Conservation (phyloP, 1,284 basidiomycete species). For the Stereum hirsutum region DNA sequence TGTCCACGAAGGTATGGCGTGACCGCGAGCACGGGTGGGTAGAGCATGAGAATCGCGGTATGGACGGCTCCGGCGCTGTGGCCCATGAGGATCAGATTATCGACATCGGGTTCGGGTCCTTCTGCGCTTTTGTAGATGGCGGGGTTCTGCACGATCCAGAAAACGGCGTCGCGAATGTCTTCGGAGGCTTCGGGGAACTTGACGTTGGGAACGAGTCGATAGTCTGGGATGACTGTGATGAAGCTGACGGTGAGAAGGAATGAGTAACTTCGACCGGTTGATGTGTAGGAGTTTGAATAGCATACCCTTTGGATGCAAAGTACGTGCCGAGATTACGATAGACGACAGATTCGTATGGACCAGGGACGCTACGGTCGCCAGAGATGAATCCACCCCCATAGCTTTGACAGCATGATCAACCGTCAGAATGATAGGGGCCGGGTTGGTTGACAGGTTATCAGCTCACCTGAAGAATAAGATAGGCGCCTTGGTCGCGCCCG, state of each 20-base stretch:
- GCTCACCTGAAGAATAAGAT: slow-evolving; percentile 33
- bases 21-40: slow-evolving; percentile 18
- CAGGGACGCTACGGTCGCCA: slow-evolving; percentile 15
- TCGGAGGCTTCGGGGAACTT: neutral
- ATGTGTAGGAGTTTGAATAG: too few species aligned
- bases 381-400: neutral
- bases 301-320: neutral
- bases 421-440: too few species aligned
- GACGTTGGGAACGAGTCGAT: neutral
- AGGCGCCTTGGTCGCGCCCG: slow-evolving; percentile 24
- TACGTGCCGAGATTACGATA: neutral
- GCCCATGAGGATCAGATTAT: neutral
- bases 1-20: neutral
- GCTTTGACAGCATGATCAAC: too few species aligned
- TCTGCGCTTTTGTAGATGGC: neutral
- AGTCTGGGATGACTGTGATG: slow-evolving; percentile 1
- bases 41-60: neutral
- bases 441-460: too few species aligned
- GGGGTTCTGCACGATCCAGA: slow-evolving; percentile 1
- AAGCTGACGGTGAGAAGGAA: too few species aligned
- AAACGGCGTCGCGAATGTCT: neutral
- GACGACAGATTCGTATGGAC: slow-evolving; percentile 12
- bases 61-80: neutral
- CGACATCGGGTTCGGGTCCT: neutral
- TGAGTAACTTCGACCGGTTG: too few species aligned